Evolutionary conservation across 257 asterid genomes (phyloP), one percentile per base, ranked within the genome.

Genomic region (Rubia yunnanensis): DNA sequence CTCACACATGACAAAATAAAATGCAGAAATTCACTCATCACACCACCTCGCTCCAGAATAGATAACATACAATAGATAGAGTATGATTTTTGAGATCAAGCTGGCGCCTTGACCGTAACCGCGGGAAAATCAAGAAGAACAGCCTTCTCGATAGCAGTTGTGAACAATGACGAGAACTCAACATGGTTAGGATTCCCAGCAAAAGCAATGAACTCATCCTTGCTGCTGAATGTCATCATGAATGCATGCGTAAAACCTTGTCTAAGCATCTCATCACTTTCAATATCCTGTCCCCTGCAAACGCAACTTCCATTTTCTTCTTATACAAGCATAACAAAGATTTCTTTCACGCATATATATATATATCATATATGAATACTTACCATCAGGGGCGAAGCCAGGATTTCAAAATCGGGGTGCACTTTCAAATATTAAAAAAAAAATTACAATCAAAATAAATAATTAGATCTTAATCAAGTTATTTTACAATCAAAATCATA

Each of bases 161-260:
- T 84, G 70, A 94, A 85, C 1, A 82, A 70, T 0, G 89, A 10
- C 0, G 96, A 88, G 64, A 83, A 91, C 6, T 86, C 85, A 49
- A 83, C 72, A 74, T 90, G 99, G 18, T 79, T 79, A 0, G 98
- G 99, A 63, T 90, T 95, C 58, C 70, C 67, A 10, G 68, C 70
- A 60, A 86, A 90, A 5, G 89, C 80, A 23, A 66, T 60, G 71
- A 79, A 86, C 14, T 94, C 98, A 1, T 88, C 99, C 60, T 90
- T 94, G 88, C 79, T 80, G 54, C 57, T 52, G 58, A 90, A 91
- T 65, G 95, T 88, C 95, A 94, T 94, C 79, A 86, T 63, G 83
- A 90, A 88, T 26, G 91, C 95, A 66, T 91, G 99, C 1, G 98
- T 86, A 31, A 84, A 88, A 1, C 98, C 99, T 63, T 90, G 98